Evolutionary conservation across 352 stramenopile species (phyloP).

Genomic region (Phytophthora kernoviae): DNA sequence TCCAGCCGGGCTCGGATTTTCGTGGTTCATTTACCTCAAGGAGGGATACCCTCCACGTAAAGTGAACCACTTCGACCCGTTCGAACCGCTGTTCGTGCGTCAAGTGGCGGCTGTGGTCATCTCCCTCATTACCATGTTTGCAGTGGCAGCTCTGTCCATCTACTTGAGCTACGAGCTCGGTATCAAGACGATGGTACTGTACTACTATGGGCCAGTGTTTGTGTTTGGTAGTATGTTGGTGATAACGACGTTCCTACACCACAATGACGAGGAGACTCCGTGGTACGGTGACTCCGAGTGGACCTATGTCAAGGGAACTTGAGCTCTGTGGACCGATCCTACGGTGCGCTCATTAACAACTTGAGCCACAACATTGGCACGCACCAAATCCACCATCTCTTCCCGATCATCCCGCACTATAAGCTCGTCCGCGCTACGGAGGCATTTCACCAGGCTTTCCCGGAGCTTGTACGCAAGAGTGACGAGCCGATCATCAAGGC

Average conservation of each 20-base stretch:
- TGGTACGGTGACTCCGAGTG: conserved; percentile 86
- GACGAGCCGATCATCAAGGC: conserved; percentile 68
- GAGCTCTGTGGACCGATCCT: conserved; percentile 80
- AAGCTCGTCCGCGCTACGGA: conserved; percentile 68
- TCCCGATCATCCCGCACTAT: conserved; percentile 89
- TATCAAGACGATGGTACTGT: conserved; percentile 68
- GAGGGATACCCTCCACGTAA: conserved; percentile 78
- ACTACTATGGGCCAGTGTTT: conserved; percentile 80
- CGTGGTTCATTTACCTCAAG: conserved; percentile 77
- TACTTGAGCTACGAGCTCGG: conserved; percentile 54
- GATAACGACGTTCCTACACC: conserved; percentile 85
- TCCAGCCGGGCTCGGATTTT: conserved; percentile 51
- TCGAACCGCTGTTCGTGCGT: conserved; percentile 75
- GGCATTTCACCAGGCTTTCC: conserved; percentile 71
- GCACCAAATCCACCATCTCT: conserved; percentile 87
- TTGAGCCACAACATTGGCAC: conserved; percentile 88
- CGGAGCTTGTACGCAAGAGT: conserved; percentile 74
- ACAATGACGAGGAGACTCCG: conserved; percentile 83
- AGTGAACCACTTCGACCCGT: conserved; percentile 82
- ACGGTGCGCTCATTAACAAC: conserved; percentile 82
- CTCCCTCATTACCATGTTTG: conserved; percentile 55
- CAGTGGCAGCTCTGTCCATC: conserved; percentile 39
- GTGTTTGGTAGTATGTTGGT: conserved; percentile 82
- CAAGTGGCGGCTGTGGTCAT: conserved; percentile 65
- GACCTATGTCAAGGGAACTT: conserved; percentile 88